phyloP scores from a whole-genome alignment of 345 rosid species.

The Hevea brasiliensis region DNA sequence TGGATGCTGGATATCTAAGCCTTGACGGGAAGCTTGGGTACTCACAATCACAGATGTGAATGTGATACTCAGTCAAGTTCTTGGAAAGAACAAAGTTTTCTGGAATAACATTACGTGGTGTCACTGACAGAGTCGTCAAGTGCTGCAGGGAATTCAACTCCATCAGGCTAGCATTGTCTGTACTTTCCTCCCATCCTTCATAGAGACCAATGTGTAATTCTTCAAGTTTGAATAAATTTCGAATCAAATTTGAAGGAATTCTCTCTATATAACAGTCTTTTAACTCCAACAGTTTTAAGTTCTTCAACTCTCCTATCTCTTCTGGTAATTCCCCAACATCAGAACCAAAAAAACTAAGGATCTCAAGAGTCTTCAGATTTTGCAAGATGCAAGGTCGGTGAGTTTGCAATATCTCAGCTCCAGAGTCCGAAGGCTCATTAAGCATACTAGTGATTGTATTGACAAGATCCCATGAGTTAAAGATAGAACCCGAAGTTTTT shows the following conservation, averaged over 20 bases:
- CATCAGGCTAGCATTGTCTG: background rate
- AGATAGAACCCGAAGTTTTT: slow-evolving; percentile 4
- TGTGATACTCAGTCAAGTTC: background rate
- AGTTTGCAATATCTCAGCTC: background rate
- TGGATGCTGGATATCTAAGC: background rate
- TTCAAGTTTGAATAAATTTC: slow-evolving; percentile 4
- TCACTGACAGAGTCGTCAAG: background rate
- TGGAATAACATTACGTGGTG: background rate
- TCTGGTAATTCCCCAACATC: background rate
- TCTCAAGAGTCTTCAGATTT: background rate
- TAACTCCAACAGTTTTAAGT: background rate
- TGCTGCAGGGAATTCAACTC: slow-evolving; percentile 8
- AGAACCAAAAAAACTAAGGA: background rate
- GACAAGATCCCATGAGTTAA: background rate
- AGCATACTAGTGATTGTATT: background rate
- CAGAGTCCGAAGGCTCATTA: background rate
- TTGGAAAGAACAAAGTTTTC: background rate
- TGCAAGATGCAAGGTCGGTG: background rate
- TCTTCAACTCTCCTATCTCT: background rate
- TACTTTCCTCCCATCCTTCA: background rate
- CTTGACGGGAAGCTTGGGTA: background rate
- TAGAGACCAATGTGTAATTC: background rate
- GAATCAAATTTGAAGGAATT: background rate
- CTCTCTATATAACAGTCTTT: background rate
- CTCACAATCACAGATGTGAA: slow-evolving; percentile 1